These are phyloP conservation scores for Avena eriantha DNA, from an alignment of 176 grass and related monocot genomes.

Conservation along the genomic window DNA sequence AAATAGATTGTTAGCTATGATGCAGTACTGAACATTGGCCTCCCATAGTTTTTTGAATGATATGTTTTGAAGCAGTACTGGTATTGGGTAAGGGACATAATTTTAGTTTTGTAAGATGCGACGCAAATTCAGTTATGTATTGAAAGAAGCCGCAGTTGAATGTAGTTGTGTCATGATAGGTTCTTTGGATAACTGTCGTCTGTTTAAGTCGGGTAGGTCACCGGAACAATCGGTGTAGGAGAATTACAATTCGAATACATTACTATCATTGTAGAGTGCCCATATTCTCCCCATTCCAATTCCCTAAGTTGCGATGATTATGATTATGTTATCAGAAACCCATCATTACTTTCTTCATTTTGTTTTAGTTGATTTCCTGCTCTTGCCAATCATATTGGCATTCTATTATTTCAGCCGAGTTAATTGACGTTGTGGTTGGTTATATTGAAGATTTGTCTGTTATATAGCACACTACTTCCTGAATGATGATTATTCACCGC, in stretches of 20 bases:
- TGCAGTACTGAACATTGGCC: no score
- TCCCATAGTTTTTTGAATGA: no score
- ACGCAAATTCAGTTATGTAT: no score
- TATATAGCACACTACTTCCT: no score
- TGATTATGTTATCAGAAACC: not conserved
- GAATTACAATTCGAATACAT: not conserved
- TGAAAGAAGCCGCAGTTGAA: no score
- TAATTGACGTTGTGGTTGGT: not conserved
- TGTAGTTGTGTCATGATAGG: not conserved
- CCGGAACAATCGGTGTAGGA: not conserved
- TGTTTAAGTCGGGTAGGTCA: not conserved
- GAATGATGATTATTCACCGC: not conserved
- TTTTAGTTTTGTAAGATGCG: no score
- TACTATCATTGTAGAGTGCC: not conserved
- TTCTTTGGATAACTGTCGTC: not conserved
- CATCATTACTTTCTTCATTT: not conserved
- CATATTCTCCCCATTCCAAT: not conserved
- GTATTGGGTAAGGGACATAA: no score
- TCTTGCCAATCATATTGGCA: not conserved
- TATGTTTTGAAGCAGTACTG: no score
- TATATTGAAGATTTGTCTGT: no score
- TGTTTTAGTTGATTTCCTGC: not conserved
- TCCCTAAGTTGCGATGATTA: not conserved
- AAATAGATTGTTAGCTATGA: no score
- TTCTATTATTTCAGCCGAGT: not conserved